phyloP scores from a whole-genome alignment of 345 rosid species.

The Brassica carinata region DNA sequence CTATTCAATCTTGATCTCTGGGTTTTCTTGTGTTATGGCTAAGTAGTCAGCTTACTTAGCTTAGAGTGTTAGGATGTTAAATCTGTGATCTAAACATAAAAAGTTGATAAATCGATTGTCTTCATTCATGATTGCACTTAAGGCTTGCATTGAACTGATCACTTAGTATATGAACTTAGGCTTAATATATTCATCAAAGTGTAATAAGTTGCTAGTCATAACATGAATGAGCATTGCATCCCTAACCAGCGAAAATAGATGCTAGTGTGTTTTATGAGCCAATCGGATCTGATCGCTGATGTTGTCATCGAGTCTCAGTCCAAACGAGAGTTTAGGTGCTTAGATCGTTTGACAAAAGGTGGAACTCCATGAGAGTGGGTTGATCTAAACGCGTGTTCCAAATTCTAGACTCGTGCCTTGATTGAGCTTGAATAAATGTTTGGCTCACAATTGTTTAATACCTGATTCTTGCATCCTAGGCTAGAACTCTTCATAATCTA shows the following conservation, averaged over 20 bases:
- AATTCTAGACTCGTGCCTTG: too few species aligned
- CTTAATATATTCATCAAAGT: not conserved
- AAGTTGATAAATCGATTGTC: not conserved
- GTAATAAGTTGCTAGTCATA: not conserved
- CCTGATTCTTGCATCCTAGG: too few species aligned
- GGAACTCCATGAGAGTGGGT: too few species aligned
- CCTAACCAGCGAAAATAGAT: not conserved
- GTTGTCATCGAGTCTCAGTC: too few species aligned
- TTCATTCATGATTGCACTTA: not conserved
- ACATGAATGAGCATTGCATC: not conserved
- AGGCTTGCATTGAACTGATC: not conserved
- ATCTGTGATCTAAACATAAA: not conserved
- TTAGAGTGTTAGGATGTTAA: not conserved
- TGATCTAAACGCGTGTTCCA: too few species aligned
- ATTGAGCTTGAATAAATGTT: too few species aligned
- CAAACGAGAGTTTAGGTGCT: too few species aligned
- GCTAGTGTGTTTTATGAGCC: not conserved
- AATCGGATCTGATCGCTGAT: not conserved
- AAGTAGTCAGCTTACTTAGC: not conserved
- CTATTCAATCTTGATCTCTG: not conserved
- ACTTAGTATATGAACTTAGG: not conserved
- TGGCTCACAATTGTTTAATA: too few species aligned
- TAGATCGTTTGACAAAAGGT: too few species aligned
- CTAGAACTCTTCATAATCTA: too few species aligned
- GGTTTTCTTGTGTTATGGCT: not conserved